Evolutionary conservation across 805 yeast species (phyloP).

Genomic region (Naumovozyma baii): DNA sequence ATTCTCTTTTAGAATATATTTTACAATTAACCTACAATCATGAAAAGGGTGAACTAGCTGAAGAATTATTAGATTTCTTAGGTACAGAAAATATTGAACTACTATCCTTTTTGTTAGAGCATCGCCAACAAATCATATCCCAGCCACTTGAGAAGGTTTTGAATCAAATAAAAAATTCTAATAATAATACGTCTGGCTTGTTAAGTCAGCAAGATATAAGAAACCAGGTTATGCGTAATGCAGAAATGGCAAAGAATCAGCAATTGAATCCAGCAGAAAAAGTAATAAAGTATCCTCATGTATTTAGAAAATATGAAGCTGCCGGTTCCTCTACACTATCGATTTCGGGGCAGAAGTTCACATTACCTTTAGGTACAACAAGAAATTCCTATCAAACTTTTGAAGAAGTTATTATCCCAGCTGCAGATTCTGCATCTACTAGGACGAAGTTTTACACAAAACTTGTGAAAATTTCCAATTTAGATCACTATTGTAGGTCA

Average conservation of each 20-base stretch:
- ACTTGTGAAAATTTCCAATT: constrained; percentile 46
- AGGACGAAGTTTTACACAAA: constrained; percentile 33
- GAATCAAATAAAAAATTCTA: constrained; percentile 14
- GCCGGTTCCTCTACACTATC: constrained; percentile 51
- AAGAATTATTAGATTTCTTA: constrained; percentile 62
- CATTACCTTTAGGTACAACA: constrained; percentile 74
- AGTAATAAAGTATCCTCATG: constrained; percentile 70
- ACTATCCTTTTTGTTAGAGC: constrained; percentile 38
- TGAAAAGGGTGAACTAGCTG: constrained; percentile 56
- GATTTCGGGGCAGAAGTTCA: constrained; percentile 68
- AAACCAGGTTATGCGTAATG: constrained; percentile 43
- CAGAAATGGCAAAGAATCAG: constrained; percentile 39
- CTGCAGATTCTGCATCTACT: constrained; percentile 46
- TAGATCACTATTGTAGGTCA: constrained; percentile 73
- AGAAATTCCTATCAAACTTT: constrained; percentile 49
- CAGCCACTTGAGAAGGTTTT: constrained; percentile 13
- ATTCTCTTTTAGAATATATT: constrained; percentile 26
- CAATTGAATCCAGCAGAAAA: constrained; percentile 38
- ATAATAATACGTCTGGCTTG: constrained; percentile 24
- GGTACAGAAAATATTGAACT: constrained; percentile 84
- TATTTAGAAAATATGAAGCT: constrained; percentile 59
- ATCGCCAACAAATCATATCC: constrained; percentile 8
- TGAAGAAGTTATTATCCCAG: constrained; percentile 82
- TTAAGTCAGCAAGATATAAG: constrained; percentile 48
- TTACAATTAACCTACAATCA: constrained; percentile 24